Base-by-base conservation (phyloP, 1,284 basidiomycete genomes). In the Ceratobasidium papillatum region DNA sequence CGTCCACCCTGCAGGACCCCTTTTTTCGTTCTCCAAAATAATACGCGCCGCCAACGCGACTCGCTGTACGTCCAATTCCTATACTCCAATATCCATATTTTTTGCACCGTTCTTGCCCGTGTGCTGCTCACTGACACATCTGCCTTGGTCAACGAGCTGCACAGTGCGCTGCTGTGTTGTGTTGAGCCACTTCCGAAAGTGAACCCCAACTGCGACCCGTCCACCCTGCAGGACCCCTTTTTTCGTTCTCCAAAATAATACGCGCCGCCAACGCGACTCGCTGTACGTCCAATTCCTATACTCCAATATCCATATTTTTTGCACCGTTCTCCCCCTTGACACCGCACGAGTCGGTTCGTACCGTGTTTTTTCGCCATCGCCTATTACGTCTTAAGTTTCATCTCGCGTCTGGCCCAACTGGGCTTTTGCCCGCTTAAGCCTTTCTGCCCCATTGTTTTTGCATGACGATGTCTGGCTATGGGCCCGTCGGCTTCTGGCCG, bases 1-100 rank as follows among this genome's bases (percentile, higher is more conserved):
- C 49, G 65, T 68, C 65, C 65, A 68, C 65, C 63, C 65, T 68
- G 65, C 65, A 68, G 65, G 65, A 68, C 65, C 65, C 65, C 51
- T 56, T 56, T 43, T 52, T 56, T 43, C 49, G 36, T 3, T 3
- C 61, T 14, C 65, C 65, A 68, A 68, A 68, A 68, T 56, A 68
- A 56, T 56, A 56, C 65, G 65, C 65, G 65, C 65, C 47, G 27
- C 65, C 34, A 38, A 68, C 65, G 47, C 51, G 65, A 68, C 36
- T 51, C 17, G 30, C 51, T 49, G 65, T 68, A 47, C 65, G 65
- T 56, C 51, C 47, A 19, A 25, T 68, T 68, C n/a, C 36, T 36
- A 19, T 19, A 17, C 56, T 34, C 34, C 14, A 38, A 52, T 54
- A 3, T 68, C 49, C 22, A 25, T 8, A 3, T 65, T 65, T 49